Evolutionary conservation across 2,329 filamentous ascomycete species (phyloP).

Genomic region (Aspergillus floridensis): DNA sequence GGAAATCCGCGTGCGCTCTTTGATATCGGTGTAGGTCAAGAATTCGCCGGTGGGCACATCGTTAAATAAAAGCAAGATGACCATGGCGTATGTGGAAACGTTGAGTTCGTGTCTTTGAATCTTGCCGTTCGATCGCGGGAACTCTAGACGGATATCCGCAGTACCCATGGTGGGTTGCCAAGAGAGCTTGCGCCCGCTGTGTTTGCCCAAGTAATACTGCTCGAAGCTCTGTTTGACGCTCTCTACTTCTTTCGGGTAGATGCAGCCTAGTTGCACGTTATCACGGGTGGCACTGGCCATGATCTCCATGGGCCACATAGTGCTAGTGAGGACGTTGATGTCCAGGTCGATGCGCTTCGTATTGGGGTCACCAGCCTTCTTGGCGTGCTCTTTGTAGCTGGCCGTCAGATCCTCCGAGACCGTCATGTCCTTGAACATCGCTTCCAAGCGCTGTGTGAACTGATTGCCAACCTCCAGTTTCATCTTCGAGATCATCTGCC

Average conservation of each 20-base stretch:
- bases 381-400: slow-evolving; percentile 71
- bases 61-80: slow-evolving; percentile 88
- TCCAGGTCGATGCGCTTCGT: slow-evolving; percentile 70
- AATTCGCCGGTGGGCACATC: slow-evolving; percentile 56
- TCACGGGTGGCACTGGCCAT: slow-evolving; percentile 63
- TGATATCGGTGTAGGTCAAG: slow-evolving; percentile 72
- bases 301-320: slow-evolving; percentile 90
- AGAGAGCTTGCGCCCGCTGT: slow-evolving; percentile 82
- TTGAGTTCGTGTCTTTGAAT: slow-evolving; percentile 82
- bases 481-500: slow-evolving; percentile 94
- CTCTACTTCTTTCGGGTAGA: slow-evolving; percentile 72
- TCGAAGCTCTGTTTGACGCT: slow-evolving; percentile 80
- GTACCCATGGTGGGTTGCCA: slow-evolving; percentile 78
- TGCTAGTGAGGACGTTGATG: slow-evolving; percentile 84
- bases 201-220: slow-evolving; percentile 80
- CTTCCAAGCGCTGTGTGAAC: slow-evolving; percentile 89
- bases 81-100: slow-evolving; percentile 88
- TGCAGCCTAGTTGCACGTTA: slow-evolving; percentile 53
- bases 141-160: slow-evolving; percentile 82
- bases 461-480: slow-evolving; percentile 93
- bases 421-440: slow-evolving; percentile 96
- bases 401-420: slow-evolving; percentile 79
- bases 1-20: slow-evolving; percentile 76
- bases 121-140: slow-evolving; percentile 67
- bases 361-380: slow-evolving; percentile 55